Evolutionary conservation across 257 asterid species (phyloP).

Genomic region (Jasminum sambac): DNA sequence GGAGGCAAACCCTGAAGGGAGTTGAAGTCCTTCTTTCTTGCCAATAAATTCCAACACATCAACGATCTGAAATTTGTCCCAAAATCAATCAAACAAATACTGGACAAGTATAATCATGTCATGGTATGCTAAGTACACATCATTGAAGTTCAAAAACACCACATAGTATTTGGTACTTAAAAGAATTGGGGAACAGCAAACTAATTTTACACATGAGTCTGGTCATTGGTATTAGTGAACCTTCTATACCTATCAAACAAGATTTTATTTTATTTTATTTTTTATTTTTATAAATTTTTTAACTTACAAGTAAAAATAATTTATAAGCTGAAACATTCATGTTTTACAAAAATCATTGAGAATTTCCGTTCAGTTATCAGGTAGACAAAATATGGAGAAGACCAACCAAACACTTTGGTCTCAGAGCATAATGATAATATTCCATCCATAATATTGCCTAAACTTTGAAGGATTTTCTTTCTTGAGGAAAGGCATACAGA

Average conservation of each 20-base stretch:
- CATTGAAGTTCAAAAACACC: conserved; percentile 3
- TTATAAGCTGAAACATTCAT: neutral
- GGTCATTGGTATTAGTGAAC: neutral
- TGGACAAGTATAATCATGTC: conserved; percentile 9
- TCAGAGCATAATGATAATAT: conserved; percentile 1
- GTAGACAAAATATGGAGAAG: neutral
- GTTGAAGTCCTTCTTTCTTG: conserved; percentile 85
- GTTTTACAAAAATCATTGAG: neutral
- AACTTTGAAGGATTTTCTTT: conserved; percentile 3
- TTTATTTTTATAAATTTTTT: no score
- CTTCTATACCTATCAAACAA: no score
- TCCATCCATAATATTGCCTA: neutral
- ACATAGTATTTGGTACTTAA: neutral
- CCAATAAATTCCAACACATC: conserved; percentile 83
- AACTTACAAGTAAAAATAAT: neutral
- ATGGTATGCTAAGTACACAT: conserved; percentile 7
- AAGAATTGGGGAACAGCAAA: neutral
- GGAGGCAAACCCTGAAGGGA: conserved; percentile 74
- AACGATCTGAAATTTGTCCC: conserved; percentile 48
- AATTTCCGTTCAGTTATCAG: neutral
- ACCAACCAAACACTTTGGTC: neutral
- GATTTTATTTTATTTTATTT: neutral
- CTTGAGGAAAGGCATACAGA: neutral
- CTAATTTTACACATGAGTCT: neutral
- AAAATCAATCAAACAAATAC: conserved; percentile 3